These are phyloP conservation scores for Helianthus tuberosus DNA, from an alignment of 129 eudicot genomes.

Conservation along the genomic window DNA sequence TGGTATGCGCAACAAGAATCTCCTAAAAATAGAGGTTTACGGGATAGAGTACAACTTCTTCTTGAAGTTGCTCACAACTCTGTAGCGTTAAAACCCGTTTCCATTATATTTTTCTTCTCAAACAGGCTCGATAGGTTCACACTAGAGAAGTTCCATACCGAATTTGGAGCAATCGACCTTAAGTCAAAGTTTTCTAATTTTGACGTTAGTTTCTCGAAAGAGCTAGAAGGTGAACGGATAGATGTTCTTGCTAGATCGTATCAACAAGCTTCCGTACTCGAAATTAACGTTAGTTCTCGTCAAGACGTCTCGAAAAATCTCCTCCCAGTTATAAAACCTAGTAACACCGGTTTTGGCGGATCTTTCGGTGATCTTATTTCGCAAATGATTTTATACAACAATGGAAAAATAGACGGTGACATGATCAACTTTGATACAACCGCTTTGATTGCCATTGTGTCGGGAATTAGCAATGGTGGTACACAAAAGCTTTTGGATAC, in stretches of 20 bases:
- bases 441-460: constrained; percentile 80
- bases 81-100: constrained; percentile 54
- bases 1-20: constrained; percentile 55
- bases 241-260: constrained; percentile 56
- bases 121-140: constrained; percentile 51
- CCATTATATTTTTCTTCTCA: constrained; percentile 72
- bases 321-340: constrained; percentile 10
- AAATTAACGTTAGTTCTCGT: constrained; percentile 43
- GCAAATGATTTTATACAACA: constrained; percentile 35
- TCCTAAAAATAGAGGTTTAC: constrained; percentile 60
- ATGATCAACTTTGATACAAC: constrained; percentile 90
- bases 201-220: constrained; percentile 50
- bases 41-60: constrained; percentile 43
- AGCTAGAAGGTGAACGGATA: constrained; percentile 66
- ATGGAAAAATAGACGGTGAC: constrained; percentile 18
- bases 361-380: constrained; percentile 62
- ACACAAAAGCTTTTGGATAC: constrained; percentile 65
- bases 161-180: constrained; percentile 53
- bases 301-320: constrained; percentile 21
- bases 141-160: constrained; percentile 38
- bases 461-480: constrained; percentile 88
- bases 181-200: constrained; percentile 39
- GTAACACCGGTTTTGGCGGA: constrained; percentile 29
- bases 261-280: constrained; percentile 52
- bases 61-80: constrained; percentile 63